Evolutionary conservation across 2,329 filamentous ascomycete species (phyloP).

Genomic region (Eutypa lata): DNA sequence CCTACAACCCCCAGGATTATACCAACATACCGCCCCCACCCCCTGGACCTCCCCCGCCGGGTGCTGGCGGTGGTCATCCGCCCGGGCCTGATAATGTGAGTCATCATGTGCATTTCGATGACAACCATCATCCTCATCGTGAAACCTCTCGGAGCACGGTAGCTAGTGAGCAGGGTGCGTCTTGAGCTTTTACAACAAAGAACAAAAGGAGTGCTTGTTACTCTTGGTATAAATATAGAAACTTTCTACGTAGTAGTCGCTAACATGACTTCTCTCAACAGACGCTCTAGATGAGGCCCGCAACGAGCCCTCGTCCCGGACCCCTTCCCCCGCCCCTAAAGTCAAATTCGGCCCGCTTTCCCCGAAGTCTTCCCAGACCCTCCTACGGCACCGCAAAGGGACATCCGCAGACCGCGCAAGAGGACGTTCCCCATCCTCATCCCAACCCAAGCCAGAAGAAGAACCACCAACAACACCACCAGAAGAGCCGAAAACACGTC

Average conservation of each 20-base stretch:
- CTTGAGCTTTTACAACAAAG: constrained; percentile 5
- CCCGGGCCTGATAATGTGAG: constrained; percentile 33
- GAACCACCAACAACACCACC: neutral
- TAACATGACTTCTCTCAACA: neutral
- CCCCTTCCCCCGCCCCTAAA: constrained; percentile 11
- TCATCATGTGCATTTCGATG: constrained; percentile 23
- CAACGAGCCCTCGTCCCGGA: neutral
- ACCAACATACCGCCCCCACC: constrained; percentile 21
- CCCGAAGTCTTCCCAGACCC: constrained; percentile 26
- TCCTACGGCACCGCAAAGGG: constrained; percentile 20
- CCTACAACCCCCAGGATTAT: constrained; percentile 28
- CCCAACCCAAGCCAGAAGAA: neutral
- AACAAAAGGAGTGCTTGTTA: neutral
- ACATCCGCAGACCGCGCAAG: constrained; percentile 3
- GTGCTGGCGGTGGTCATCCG: constrained; percentile 11
- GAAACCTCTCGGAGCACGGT: constrained; percentile 22
- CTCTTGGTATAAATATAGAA: neutral
- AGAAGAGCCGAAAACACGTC: constrained; percentile 2
- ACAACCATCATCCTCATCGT: constrained; percentile 14
- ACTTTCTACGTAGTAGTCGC: neutral
- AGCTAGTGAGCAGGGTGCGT: constrained; percentile 31
- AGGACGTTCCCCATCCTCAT: neutral
- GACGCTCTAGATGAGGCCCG: neutral
- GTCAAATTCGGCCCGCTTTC: constrained; percentile 29
- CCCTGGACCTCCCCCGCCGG: constrained; percentile 20